Evolutionary conservation across 2,329 filamentous ascomycete genomes (phyloP), one percentile per base, ranked within the genome.

Genomic region (Aphanocladium album): DNA sequence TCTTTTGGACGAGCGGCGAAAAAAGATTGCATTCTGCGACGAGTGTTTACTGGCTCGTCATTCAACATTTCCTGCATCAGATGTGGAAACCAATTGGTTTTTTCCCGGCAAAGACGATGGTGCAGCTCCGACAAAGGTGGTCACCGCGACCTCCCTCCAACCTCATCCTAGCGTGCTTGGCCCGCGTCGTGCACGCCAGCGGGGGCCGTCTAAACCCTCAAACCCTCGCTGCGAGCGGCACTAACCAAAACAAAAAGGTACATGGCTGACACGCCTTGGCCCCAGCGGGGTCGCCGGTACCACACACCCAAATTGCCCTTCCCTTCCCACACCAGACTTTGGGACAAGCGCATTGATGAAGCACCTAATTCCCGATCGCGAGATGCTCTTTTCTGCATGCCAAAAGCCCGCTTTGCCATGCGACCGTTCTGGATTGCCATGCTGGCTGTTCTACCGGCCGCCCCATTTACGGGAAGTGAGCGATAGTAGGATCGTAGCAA

Each of bases 401-500:
- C 2, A 45, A 45, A 59, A 43, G 46, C 25, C 47, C 37, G 25
- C 47, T 51, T 59, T 59, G 39, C 47, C 56, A 59, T 59, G 47
- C 19, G 21, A 9, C 11, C 12, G 17, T 39, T 45, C 2, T 5
- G 9, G 17, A 55, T 45, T 55, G 37, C 52, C 52, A 55, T 55
- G 52, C 23, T 25, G n/a, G n/a, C n/a, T n/a, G n/a, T n/a, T n/a
- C n/a, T 16, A 33, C 3, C 47, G 43, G 25, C 45, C 11, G 41
- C 27, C 41, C 54, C 54, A 16, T 47, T 25, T 5, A 16, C 23
- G 33, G 17, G 16, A 5, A 43, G 14, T 43, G 39, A 19, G 17
- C 17, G 17, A n/a, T 1, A n/a, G 19, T 19, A n/a, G n/a, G n/a
- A n/a, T n/a, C n/a, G n/a, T n/a, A 43, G 3, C 37, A 14, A 52